Conservation (phyloP, 768 basidiomycete genomes). For the Collybia sordida region DNA sequence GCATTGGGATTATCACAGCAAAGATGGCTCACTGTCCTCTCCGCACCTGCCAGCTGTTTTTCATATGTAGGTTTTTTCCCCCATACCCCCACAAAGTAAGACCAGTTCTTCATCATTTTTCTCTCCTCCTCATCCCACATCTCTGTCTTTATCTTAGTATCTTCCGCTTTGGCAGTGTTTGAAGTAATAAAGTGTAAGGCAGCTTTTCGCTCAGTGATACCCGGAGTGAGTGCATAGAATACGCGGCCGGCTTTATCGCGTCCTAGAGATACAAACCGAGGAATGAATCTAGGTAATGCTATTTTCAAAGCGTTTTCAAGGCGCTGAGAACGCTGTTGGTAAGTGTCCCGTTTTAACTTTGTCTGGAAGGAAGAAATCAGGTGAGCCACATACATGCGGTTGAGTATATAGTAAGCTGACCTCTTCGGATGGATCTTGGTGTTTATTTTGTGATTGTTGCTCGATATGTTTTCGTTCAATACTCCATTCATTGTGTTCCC, state of each 20-base stretch:
- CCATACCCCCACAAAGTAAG: constrained; percentile 78
- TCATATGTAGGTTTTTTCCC: constrained; percentile 47
- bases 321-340: constrained; percentile 47
- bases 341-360: constrained; percentile 42
- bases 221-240: constrained; percentile 69
- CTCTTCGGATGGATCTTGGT: constrained; percentile 13
- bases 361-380: constrained; percentile 26
- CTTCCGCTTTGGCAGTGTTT: constrained; percentile 22
- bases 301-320: constrained; percentile 61
- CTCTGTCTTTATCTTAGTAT: constrained; percentile 41
- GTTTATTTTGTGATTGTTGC: constrained; percentile 16
- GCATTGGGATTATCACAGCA: constrained; percentile 17
- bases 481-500: constrained; percentile 62
- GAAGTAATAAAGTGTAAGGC: constrained; percentile 37
- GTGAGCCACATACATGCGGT: no score
- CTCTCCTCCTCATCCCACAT: constrained; percentile 48
- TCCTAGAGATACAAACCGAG: constrained; percentile 67
- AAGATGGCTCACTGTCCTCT: constrained; percentile 7
- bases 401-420: not conserved
- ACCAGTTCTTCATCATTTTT: constrained; percentile 58
- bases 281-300: constrained; percentile 38
- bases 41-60: not conserved
- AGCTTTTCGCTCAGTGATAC: constrained; percentile 55
- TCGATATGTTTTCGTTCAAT: constrained; percentile 35
- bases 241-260: constrained; percentile 62